These are phyloP conservation scores for Juglanconis sp. DNA, from an alignment of 2,329 filamentous ascomycete genomes.

Conservation along the genomic window DNA sequence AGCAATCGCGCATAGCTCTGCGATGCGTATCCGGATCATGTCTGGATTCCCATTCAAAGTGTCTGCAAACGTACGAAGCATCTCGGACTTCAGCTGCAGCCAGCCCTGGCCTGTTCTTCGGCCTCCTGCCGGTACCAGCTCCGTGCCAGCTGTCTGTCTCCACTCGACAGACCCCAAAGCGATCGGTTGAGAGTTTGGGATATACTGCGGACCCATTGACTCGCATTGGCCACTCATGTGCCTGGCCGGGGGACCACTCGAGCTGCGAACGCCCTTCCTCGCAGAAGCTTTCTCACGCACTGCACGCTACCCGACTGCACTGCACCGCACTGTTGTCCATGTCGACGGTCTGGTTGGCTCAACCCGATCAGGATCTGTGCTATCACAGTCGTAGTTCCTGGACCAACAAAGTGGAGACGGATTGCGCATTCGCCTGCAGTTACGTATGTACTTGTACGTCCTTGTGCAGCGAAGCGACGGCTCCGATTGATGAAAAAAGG, in stretches of 20 bases:
- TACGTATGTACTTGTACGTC: background rate
- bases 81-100: background rate
- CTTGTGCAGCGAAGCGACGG: slow-evolving; percentile 4
- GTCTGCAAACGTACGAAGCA: background rate
- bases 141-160: background rate
- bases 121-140: background rate
- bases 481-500: background rate
- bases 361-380: background rate
- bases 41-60: background rate
- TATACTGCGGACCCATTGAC: slow-evolving; percentile 1
- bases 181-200: background rate
- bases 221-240: slow-evolving; percentile 9
- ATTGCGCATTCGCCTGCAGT: slow-evolving; percentile 3
- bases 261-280: slow-evolving; percentile 7
- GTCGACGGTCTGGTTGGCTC: slow-evolving; percentile 7
- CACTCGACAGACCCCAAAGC: background rate
- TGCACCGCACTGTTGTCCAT: background rate
- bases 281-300: background rate
- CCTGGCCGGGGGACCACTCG: slow-evolving; percentile 8
- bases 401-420: slow-evolving; percentile 14
- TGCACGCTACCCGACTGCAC: background rate
- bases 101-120: background rate
- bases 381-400: slow-evolving; percentile 14
- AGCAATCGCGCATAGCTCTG: background rate
- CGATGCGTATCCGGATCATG: background rate